phyloP scores from a whole-genome alignment of 495 filamentous ascomycete species.

The Geoglossum glabrum region DNA sequence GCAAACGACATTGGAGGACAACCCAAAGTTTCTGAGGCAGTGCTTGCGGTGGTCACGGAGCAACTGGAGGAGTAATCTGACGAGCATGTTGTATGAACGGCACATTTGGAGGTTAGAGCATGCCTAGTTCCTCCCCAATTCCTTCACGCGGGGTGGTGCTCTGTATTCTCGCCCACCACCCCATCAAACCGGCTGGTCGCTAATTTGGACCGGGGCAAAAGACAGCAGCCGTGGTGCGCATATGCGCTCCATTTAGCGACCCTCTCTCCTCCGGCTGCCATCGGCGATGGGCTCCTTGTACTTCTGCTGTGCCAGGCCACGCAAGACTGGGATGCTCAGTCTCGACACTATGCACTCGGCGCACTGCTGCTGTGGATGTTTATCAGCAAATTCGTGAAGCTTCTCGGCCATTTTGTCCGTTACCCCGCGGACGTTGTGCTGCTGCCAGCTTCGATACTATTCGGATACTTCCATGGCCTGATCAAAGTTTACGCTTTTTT shows the following conservation, averaged over 20 bases:
- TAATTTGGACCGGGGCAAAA: slow-evolving; percentile 13
- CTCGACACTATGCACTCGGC: slow-evolving; percentile 25
- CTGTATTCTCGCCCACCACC: background rate
- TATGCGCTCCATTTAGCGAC: slow-evolving; percentile 61
- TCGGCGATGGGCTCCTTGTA: slow-evolving; percentile 42
- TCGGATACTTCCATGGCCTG: slow-evolving; percentile 57
- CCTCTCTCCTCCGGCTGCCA: slow-evolving; percentile 46
- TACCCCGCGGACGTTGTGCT: slow-evolving; percentile 48
- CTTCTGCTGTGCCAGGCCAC: slow-evolving; percentile 29
- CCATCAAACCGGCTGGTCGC: background rate
- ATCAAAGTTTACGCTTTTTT: slow-evolving; percentile 58
- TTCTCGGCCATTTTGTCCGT: slow-evolving; percentile 50
- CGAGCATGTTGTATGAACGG: slow-evolving; percentile 48
- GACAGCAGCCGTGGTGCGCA: slow-evolving; percentile 52
- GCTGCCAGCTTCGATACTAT: slow-evolving; percentile 53
- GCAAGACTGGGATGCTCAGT: slow-evolving; percentile 22
- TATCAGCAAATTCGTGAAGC: slow-evolving; percentile 58
- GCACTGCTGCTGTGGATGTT: slow-evolving; percentile 39
- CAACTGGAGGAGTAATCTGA: slow-evolving; percentile 68
- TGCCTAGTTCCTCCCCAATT: background rate
- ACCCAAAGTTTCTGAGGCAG: slow-evolving; percentile 53
- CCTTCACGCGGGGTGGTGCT: background rate
- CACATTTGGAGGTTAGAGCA: slow-evolving; percentile 46
- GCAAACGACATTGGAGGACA: slow-evolving; percentile 55
- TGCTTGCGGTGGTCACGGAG: slow-evolving; percentile 65